These are phyloP conservation scores for Tulasnella sp. DNA, from an alignment of 768 basidiomycete genomes.

Conservation along the genomic window DNA sequence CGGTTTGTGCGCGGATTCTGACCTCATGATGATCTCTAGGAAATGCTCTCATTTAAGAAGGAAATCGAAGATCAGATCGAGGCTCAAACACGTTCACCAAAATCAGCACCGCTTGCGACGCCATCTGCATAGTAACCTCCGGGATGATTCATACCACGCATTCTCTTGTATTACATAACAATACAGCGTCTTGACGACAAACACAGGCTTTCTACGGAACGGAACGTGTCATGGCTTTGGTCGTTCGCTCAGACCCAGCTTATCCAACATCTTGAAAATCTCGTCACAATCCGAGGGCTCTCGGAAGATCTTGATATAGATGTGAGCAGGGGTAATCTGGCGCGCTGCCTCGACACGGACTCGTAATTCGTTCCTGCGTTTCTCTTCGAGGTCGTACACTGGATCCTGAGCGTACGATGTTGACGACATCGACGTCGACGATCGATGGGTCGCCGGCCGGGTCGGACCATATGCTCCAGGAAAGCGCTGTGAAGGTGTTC, in stretches of 20 bases:
- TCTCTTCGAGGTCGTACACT: not conserved
- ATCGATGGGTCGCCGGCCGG: not conserved
- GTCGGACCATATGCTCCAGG: not conserved
- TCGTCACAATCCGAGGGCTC: conserved; percentile 61
- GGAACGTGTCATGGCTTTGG: not conserved
- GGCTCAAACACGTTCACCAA: conserved; percentile 7
- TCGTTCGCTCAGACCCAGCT: not conserved
- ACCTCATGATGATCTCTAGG: not conserved
- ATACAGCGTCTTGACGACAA: not conserved
- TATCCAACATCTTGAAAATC: conserved; percentile 15
- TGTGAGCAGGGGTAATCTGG: conserved; percentile 42
- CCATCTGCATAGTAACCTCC: not conserved
- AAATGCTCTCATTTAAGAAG: conserved; percentile 13
- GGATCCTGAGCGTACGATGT: not conserved
- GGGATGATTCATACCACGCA: not conserved
- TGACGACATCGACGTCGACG: not conserved
- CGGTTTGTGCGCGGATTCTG: not conserved
- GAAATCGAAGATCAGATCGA: conserved; percentile 15
- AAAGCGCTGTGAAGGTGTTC: not conserved
- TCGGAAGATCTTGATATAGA: conserved; percentile 55
- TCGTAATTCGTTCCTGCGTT: conserved; percentile 23
- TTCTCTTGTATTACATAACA: not conserved
- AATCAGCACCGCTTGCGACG: not conserved
- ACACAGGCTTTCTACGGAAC: not conserved
- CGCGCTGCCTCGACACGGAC: conserved; percentile 51